Evolutionary conservation across 768 basidiomycete species (phyloP), one percentile per base, ranked within the genome.

Genomic region (Russula dissimulans): DNA sequence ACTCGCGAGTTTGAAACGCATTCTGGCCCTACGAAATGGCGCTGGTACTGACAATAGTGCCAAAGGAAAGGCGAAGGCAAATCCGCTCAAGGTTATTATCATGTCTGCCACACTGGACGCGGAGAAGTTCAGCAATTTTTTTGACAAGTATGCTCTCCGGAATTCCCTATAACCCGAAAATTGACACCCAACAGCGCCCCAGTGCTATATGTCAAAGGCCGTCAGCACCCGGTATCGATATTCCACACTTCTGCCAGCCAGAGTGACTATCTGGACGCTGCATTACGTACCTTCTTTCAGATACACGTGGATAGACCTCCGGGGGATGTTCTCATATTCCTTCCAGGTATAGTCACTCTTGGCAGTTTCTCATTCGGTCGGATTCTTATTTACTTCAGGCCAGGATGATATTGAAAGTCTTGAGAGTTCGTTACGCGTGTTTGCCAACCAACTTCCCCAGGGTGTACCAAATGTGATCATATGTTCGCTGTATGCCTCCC

Each of bases 61-160:
- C 14, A 79, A 71, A 52, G 72, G 68, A 63, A 75, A 73, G 14
- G 78, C 66, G 38, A 71, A 68, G 49, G 75, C 80, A 51, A 84
- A 83, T 61, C 86, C 88, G 15, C 80, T 99, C 61, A 98, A 95
- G 71, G 80, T 99, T 42, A 81, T 99, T 22, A 81, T 99, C 65
- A 99, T 99, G 97, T 94, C 91, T 71, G 97, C 97, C 3, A 98
- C 97, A 7, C 79, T 99, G 39, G 95, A 99, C 69, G 95, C 95
- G 0, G 87, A 95, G 65, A 92, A 91, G 65, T 98, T 99, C 71
- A 89, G 89, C 73, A 78, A 76, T 34, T 99, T 95, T 73, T 97
- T 89, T 68, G 70, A 84, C 69, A 78, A 84, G 95, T 95, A 65
- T 42, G 89, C 78, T 39, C 14, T 31, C 7, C 18, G 1, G 12